These are phyloP conservation scores for Irpex sp. DNA, from an alignment of 1,284 basidiomycete species.

Conservation along the genomic window DNA sequence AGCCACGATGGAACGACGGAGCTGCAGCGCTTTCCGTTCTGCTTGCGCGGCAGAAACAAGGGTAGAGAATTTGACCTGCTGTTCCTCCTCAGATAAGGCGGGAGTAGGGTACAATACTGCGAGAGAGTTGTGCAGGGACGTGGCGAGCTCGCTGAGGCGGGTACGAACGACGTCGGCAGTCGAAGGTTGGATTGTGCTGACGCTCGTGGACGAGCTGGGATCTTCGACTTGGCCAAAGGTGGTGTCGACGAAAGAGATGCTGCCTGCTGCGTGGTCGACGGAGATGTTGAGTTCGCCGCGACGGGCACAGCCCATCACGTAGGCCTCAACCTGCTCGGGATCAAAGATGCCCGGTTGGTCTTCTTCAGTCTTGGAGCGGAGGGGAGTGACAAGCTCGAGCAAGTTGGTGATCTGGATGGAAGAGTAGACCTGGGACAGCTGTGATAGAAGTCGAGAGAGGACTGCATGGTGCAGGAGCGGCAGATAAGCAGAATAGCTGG, in stretches of 20 bases:
- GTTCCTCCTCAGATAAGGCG: constrained; percentile 44
- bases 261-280: constrained; percentile 87
- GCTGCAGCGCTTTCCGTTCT: constrained; percentile 74
- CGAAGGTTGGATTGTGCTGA: constrained; percentile 62
- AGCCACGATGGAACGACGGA: constrained; percentile 82
- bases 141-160: constrained; percentile 75
- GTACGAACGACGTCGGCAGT: constrained; percentile 70
- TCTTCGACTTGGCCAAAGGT: constrained; percentile 54
- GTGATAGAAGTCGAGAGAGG: constrained; percentile 90
- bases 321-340: constrained; percentile 82
- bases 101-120: constrained; percentile 43
- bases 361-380: constrained; percentile 49
- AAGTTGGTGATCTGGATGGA: constrained; percentile 81
- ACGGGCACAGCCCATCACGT: constrained; percentile 89
- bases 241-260: constrained; percentile 86
- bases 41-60: constrained; percentile 60
- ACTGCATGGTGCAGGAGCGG: constrained; percentile 90
- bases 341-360: constrained; percentile 55
- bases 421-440: constrained; percentile 93
- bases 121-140: constrained; percentile 71
- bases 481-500: constrained; percentile 77
- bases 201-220: constrained; percentile 34
- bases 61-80: constrained; percentile 47
- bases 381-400: constrained; percentile 73
- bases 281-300: constrained; percentile 87